Conservation (phyloP, 306 rosid genomes). For the Quercus rubra region DNA sequence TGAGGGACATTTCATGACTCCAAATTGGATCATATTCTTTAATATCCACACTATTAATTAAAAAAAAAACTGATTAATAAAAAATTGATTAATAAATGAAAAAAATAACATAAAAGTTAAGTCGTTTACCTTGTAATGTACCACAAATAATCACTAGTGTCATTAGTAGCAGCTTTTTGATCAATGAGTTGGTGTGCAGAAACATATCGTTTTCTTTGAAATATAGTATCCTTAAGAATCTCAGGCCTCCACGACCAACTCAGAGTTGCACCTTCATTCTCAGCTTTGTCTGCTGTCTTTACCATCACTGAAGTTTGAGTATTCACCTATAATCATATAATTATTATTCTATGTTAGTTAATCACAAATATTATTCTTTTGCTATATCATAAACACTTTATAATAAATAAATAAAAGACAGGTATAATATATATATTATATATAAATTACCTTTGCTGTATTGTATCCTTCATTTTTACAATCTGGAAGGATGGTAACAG, state of each 20-base stretch:
- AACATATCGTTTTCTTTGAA: conserved; percentile 19
- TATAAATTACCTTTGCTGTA: conserved; percentile 42
- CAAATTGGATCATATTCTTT: conserved; percentile 39
- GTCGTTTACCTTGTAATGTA: conserved; percentile 49
- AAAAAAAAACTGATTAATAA: background rate
- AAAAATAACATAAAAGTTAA: background rate
- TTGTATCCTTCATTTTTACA: conserved; percentile 43
- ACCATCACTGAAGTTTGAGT: conserved; percentile 51
- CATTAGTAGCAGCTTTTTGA: conserved; percentile 41
- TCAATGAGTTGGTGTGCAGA: conserved; percentile 27
- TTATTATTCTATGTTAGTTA: background rate
- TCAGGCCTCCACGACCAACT: conserved; percentile 58
- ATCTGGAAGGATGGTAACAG: conserved; percentile 56
- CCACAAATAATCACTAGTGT: conserved; percentile 57
- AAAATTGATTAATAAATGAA: background rate
- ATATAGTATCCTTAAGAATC: conserved; percentile 12
- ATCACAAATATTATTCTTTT: background rate
- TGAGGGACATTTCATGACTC: conserved; percentile 32
- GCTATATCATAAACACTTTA: no score
- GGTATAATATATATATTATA: background rate
- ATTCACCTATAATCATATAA: conserved; percentile 32
- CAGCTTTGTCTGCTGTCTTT: conserved; percentile 30
- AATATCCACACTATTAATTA: conserved; percentile 23
- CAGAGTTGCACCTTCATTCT: conserved; percentile 36
- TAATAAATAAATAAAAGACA: no score